Percentiles rank a stretch among this genome's conserved stretches.
These are phyloP conservation scores for Pichia sp. DNA, from an alignment of 1,139 yeast genomes.

Conservation along the genomic window DNA sequence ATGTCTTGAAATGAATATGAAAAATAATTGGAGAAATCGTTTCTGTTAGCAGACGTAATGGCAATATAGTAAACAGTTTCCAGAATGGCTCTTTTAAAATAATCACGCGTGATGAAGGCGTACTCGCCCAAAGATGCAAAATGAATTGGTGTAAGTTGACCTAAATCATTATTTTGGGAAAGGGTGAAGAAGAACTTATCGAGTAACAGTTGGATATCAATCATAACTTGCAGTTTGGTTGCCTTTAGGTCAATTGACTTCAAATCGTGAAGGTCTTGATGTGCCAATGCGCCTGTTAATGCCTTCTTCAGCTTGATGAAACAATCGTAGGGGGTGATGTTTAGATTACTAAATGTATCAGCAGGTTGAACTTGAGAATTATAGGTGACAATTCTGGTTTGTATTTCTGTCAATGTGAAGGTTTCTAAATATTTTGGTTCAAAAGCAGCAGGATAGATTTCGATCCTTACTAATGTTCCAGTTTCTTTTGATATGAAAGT, in stretches of 20 bases:
- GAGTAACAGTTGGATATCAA: constrained; percentile 53
- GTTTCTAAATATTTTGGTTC: constrained; percentile 34
- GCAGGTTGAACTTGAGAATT: constrained; percentile 41
- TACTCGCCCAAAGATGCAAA: constrained; percentile 31
- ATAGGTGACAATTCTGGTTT: constrained; percentile 35
- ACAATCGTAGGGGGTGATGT: constrained; percentile 36
- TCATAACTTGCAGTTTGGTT: constrained; percentile 49
- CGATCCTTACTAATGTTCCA: constrained; percentile 41
- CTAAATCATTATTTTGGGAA: constrained; percentile 30
- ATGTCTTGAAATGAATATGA: constrained; percentile 22
- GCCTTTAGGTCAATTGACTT: constrained; percentile 52
- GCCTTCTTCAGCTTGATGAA: constrained; percentile 57
- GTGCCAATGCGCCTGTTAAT: constrained; percentile 57
- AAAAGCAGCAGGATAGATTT: constrained; percentile 42
- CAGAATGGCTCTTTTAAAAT: constrained; percentile 42
- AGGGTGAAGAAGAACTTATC: constrained; percentile 46
- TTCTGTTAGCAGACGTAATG: constrained; percentile 6
- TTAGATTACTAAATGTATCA: constrained; percentile 60
- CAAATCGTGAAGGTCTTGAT: constrained; percentile 41
- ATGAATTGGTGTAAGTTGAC: constrained; percentile 54
- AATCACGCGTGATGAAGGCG: constrained; percentile 33
- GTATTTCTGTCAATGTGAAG: constrained; percentile 40
- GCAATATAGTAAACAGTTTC: constrained; percentile 39
- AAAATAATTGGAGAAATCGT: constrained; percentile 10
- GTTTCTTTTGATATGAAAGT: constrained; percentile 43